phyloP scores from a whole-genome alignment of 2,329 filamentous ascomycete genomes.

The Colletotrichum tropicicola region DNA sequence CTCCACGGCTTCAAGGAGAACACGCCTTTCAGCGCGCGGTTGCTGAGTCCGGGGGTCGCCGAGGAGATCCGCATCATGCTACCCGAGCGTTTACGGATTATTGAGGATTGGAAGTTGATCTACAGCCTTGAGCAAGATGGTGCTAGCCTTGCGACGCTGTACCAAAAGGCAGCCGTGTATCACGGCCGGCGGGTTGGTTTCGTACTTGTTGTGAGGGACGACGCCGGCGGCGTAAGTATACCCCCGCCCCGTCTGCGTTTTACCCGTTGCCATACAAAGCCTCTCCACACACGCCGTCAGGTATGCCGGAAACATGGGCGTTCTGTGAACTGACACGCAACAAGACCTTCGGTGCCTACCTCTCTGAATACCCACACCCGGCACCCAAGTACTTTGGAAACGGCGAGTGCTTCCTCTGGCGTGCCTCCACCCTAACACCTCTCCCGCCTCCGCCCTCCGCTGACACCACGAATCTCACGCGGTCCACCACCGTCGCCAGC shows the following conservation, averaged over 20 bases:
- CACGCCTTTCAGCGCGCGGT: slow-evolving; percentile 66
- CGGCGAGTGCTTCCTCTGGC: slow-evolving; percentile 86
- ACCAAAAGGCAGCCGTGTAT: slow-evolving; percentile 78
- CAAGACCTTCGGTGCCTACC: slow-evolving; percentile 91
- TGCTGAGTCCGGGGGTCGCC: slow-evolving; percentile 79
- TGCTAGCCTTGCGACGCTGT: slow-evolving; percentile 85
- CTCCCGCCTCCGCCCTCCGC: slow-evolving; percentile 60
- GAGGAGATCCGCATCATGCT: slow-evolving; percentile 94
- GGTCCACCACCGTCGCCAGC: slow-evolving; percentile 50
- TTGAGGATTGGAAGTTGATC: slow-evolving; percentile 84
- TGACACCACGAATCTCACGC: slow-evolving; percentile 57
- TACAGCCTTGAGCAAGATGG: slow-evolving; percentile 95
- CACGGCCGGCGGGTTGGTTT: slow-evolving; percentile 81
- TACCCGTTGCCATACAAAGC: neutral
- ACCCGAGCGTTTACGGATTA: slow-evolving; percentile 85
- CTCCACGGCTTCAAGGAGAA: slow-evolving; percentile 72
- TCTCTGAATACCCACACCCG: slow-evolving; percentile 87
- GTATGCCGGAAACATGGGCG: neutral
- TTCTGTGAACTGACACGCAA: neutral
- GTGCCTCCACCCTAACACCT: slow-evolving; percentile 66
- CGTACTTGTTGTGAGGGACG: slow-evolving; percentile 86
- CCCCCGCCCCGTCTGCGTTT: neutral
- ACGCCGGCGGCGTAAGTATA: slow-evolving; percentile 73
- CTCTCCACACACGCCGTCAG: too few species aligned
- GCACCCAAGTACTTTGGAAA: slow-evolving; percentile 90